Percentiles rank a stretch among this genome's conserved stretches.
Evolutionary conservation across 805 yeast species (phyloP).

Genomic region (Suhomyces vadensis): DNA sequence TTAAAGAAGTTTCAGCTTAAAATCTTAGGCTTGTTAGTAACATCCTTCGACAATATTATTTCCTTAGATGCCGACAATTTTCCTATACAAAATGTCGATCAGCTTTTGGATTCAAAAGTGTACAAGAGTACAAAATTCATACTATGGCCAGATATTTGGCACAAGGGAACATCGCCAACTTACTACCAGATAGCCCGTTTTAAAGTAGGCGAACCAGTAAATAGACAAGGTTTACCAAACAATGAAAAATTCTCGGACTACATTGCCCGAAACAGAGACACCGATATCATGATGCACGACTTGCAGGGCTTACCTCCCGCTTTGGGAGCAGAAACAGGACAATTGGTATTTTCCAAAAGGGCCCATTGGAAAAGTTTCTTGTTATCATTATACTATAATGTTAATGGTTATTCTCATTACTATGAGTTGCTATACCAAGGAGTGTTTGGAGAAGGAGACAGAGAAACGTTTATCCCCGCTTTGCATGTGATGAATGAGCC

Average conservation of each 20-base stretch:
- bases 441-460: slow-evolving; percentile 46
- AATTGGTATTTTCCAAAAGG: slow-evolving; percentile 35
- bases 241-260: slow-evolving; percentile 17
- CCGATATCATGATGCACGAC: slow-evolving; percentile 26
- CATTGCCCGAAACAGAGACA: slow-evolving; percentile 7
- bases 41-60: slow-evolving; percentile 37
- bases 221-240: slow-evolving; percentile 30
- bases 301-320: slow-evolving; percentile 36
- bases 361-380: slow-evolving; percentile 33
- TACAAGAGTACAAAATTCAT: slow-evolving; percentile 29
- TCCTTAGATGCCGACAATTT: slow-evolving; percentile 43
- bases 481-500: slow-evolving; percentile 39
- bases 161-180: slow-evolving; percentile 39
- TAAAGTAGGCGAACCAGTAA: slow-evolving; percentile 20
- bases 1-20: slow-evolving; percentile 37
- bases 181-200: slow-evolving; percentile 38
- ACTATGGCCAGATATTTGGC: slow-evolving; percentile 46
- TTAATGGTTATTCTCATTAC: slow-evolving; percentile 37
- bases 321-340: slow-evolving; percentile 43
- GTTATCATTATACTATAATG: slow-evolving; percentile 40
- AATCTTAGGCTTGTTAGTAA: slow-evolving; percentile 36
- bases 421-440: slow-evolving; percentile 43
- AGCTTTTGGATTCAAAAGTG: slow-evolving; percentile 35
- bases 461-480: slow-evolving; percentile 44
- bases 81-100: slow-evolving; percentile 38